Evolutionary conservation across 1,139 yeast species (phyloP), one percentile per base, ranked within the genome.

Genomic region (Meyerozyma athensensis): DNA sequence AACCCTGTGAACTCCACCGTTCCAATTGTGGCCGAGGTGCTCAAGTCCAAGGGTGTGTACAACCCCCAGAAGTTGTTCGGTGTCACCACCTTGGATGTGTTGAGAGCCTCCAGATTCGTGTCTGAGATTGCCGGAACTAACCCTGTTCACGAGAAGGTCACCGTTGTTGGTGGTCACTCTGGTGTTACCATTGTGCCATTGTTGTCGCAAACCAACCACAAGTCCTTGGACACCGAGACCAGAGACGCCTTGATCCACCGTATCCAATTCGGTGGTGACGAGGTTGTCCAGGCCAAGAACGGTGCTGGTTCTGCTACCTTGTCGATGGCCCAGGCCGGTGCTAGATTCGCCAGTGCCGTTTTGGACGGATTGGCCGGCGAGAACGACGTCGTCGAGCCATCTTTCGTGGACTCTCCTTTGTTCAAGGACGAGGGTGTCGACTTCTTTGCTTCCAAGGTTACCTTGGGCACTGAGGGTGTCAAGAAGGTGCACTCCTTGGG

Each of bases 1-100:
- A 90, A 90, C 77, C 97, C 97, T 37, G 95, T 90, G 56, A 90
- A 90, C 78, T 86, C 96, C 36, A 85, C 96, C 24, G 96, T 90
- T 36, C 96, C 97, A 43, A 84, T 90, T 58, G 90, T 87, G 48
- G 90, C 90, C 43, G 90, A 86, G 66, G 86, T 85, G 37, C 73
- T 84, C 62, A 82, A 81, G 72, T 74, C 81, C 59, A 70, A 76
- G 63, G 85, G 84, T 47, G 80, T 75, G 39, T 85, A 83, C 63
- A 75, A 87, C 65, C 86, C 96, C 50, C 75, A 77, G 66, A 81
- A 80, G 60, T 71, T 89, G 55, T 83, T 89, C 54, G 97, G 97
- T 64, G 94, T 90, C 57, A 90, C 97, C 58, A 86, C 94, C 43
- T 74, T 90, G 55, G 97, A 90, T 63, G 77, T 84, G 39, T 86